Percentiles rank a stretch among this genome's conserved stretches.
Conservation (phyloP, 1,139 yeast genomes). For the Hemisphaericaspora xylofermentans region DNA sequence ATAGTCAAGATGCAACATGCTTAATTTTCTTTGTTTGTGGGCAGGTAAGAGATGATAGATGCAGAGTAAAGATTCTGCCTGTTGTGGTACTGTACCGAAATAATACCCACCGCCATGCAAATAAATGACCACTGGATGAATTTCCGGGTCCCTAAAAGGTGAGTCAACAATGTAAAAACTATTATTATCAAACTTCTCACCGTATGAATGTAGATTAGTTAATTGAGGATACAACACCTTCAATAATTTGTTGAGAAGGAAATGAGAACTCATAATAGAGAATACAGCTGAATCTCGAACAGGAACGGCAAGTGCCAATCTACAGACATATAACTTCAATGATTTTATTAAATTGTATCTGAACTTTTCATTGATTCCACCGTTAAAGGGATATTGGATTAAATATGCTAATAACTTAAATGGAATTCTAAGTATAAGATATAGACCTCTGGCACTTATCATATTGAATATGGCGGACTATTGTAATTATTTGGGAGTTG, state of each 20-base stretch:
- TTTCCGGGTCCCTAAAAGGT: conserved; percentile 20
- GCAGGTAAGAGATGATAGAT: conserved; percentile 31
- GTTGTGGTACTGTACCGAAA: conserved; percentile 34
- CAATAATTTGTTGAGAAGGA: conserved; percentile 9
- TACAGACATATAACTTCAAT: conserved; percentile 9
- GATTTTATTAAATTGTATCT: conserved; percentile 9
- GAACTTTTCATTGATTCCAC: conserved; percentile 13
- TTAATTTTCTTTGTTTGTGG: conserved; percentile 23
- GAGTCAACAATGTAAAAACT: conserved; percentile 40
- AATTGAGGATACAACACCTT: conserved; percentile 8
- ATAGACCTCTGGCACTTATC: conserved; percentile 9
- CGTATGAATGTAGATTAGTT: conserved; percentile 28
- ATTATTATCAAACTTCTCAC: conserved; percentile 31
- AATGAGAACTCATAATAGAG: conserved; percentile 5
- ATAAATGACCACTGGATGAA: conserved; percentile 39
- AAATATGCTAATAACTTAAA: conserved; percentile 7
- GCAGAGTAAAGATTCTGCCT: conserved; percentile 30
- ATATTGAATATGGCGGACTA: too few species aligned
- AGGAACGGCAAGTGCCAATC: conserved; percentile 12
- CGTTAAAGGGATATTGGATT: conserved; percentile 12
- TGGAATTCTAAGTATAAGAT: conserved; percentile 10
- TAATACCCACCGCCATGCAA: conserved; percentile 48
- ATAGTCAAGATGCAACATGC: conserved; percentile 40
- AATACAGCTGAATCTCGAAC: conserved; percentile 9
- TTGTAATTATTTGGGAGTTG: background rate